Conservation (phyloP, 345 rosid genomes). For the Sonneratia caseolaris region DNA sequence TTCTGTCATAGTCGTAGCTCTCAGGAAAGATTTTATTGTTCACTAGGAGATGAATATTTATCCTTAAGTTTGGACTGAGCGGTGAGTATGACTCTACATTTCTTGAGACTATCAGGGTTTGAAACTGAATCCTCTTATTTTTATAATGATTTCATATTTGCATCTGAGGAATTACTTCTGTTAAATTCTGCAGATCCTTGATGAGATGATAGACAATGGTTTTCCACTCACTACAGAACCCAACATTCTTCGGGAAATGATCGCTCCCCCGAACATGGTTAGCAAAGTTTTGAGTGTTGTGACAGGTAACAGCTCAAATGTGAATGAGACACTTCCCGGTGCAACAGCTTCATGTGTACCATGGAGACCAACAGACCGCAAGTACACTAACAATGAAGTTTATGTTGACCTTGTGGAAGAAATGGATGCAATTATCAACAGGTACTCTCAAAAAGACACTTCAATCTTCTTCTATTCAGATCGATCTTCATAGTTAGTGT, state of each 20-base stretch:
- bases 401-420: constrained; percentile 89
- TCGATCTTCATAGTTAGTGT: background rate
- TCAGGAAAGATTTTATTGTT: background rate
- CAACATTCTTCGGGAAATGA: constrained; percentile 86
- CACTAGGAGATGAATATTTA: background rate
- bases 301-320: constrained; percentile 78
- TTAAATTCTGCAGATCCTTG: constrained; percentile 55
- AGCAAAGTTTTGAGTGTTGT: constrained; percentile 91
- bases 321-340: constrained; percentile 76
- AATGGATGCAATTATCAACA: constrained; percentile 84
- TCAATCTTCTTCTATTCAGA: background rate
- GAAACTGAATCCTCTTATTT: background rate
- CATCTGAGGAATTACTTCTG: background rate
- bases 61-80: background rate
- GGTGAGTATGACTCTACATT: background rate
- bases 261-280: constrained; percentile 82
- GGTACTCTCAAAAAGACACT: constrained; percentile 23
- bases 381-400: constrained; percentile 81
- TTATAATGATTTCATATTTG: background rate
- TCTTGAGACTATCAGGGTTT: background rate
- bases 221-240: constrained; percentile 96
- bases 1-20: background rate
- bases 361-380: constrained; percentile 77
- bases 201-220: constrained; percentile 99
- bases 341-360: constrained; percentile 86